Conservation (phyloP, 164 flowering plant species). For the Annona cherimola region DNA sequence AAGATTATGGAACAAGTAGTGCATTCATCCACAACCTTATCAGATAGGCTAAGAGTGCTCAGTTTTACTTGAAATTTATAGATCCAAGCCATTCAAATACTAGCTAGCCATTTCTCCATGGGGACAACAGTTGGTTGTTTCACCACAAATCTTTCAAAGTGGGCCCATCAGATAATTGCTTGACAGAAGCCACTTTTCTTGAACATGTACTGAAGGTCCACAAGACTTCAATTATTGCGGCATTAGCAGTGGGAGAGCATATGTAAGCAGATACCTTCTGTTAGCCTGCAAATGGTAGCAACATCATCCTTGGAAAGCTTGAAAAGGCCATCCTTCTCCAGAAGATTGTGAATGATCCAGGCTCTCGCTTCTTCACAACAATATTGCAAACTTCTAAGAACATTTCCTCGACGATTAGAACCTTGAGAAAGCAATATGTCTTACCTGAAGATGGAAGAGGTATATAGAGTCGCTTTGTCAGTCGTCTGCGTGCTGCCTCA, state of each 20-base stretch:
- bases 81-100: not conserved
- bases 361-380: conserved; percentile 81
- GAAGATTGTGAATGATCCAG: conserved; percentile 80
- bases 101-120: not conserved
- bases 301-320: conserved; percentile 74
- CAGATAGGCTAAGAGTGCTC: not conserved
- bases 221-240: not conserved
- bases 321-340: conserved; percentile 86
- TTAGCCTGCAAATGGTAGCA: conserved; percentile 63
- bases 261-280: conserved; percentile 48
- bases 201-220: not conserved
- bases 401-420: not conserved
- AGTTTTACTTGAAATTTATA: too few species aligned
- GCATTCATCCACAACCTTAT: not conserved
- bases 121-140: too few species aligned
- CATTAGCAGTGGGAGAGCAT: not conserved
- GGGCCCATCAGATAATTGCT: not conserved
- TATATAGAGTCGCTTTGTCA: conserved; percentile 87
- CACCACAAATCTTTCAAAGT: too few species aligned
- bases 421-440: not conserved
- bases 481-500: conserved; percentile 97
- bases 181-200: not conserved
- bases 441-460: conserved; percentile 95
- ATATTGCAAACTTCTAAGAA: not conserved
- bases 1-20: not conserved